Evolutionary conservation across 1,284 basidiomycete genomes (phyloP).

Genomic region (Ganoderma sp.): DNA sequence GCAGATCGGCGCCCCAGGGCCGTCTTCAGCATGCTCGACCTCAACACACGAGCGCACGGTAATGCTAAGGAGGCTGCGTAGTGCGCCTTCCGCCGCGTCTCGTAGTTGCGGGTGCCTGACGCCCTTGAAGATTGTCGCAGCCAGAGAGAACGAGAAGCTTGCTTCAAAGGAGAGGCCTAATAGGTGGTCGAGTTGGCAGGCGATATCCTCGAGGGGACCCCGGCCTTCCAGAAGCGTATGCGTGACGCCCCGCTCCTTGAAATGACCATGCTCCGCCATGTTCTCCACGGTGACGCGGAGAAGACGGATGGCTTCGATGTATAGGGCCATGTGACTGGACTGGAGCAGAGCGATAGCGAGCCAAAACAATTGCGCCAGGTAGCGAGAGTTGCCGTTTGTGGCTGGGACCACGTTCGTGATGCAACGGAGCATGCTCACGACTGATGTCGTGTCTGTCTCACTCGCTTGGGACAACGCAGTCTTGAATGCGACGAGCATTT

Average conservation of each 20-base stretch:
- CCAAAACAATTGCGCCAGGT: constrained; percentile 83
- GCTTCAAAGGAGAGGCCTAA: constrained; percentile 80
- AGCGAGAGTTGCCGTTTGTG: constrained; percentile 71
- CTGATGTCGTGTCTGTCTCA: constrained; percentile 75
- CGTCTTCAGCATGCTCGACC: constrained; percentile 46
- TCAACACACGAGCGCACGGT: constrained; percentile 56
- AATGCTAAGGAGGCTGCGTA: constrained; percentile 62
- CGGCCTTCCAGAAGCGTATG: constrained; percentile 72
- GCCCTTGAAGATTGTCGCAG: constrained; percentile 86
- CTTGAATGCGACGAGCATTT: constrained; percentile 84
- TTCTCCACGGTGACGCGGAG: constrained; percentile 72
- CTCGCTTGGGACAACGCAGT: constrained; percentile 65
- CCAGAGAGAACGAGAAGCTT: constrained; percentile 82
- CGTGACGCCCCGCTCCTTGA: constrained; percentile 60
- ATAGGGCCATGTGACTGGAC: constrained; percentile 76
- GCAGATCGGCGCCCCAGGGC: constrained; percentile 50
- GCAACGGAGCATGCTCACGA: constrained; percentile 88
- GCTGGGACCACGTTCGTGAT: constrained; percentile 79
- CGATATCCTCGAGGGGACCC: constrained; percentile 67
- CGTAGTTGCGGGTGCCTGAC: constrained; percentile 71
- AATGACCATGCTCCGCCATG: constrained; percentile 65
- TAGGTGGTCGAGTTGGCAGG: constrained; percentile 75
- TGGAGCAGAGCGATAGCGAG: constrained; percentile 82
- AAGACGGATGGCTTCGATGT: constrained; percentile 70
- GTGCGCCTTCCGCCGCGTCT: constrained; percentile 60